Evolutionary conservation across 768 basidiomycete species (phyloP).

Genomic region (Collybiopsis confluens): DNA sequence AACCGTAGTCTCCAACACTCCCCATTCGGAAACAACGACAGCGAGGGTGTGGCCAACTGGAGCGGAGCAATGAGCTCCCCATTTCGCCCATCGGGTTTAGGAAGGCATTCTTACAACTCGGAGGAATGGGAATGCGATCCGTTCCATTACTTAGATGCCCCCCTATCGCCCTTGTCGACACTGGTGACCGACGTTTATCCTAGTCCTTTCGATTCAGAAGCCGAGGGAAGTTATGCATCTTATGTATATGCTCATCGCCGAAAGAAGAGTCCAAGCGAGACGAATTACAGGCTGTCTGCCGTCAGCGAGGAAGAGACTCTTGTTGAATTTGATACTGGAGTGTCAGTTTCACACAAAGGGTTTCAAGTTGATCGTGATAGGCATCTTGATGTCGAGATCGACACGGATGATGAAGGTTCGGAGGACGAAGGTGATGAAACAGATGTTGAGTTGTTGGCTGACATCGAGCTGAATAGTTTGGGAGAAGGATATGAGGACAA

Average conservation of each 20-base stretch:
- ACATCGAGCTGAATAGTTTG: background rate
- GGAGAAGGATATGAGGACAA: background rate
- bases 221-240: background rate
- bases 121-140: conserved; percentile 10
- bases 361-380: background rate
- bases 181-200: conserved; percentile 1
- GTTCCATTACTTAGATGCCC: background rate
- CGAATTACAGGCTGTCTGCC: background rate
- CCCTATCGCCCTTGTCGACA: background rate
- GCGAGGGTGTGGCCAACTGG: background rate
- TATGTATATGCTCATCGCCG: background rate
- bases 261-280: background rate
- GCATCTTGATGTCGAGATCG: conserved; percentile 2
- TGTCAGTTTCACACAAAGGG: background rate
- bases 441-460: conserved; percentile 2
- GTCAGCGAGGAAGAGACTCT: conserved; percentile 2
- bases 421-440: conserved; percentile 4
- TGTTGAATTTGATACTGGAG: background rate
- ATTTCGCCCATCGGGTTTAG: background rate
- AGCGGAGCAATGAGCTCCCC: conserved; percentile 2
- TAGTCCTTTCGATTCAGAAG: conserved; percentile 2
- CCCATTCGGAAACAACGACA: background rate
- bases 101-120: background rate
- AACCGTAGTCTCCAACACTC: conserved; percentile 19
- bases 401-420: background rate